These are phyloP conservation scores for Lactarius indigo DNA, from an alignment of 768 basidiomycete species.

Conservation along the genomic window DNA sequence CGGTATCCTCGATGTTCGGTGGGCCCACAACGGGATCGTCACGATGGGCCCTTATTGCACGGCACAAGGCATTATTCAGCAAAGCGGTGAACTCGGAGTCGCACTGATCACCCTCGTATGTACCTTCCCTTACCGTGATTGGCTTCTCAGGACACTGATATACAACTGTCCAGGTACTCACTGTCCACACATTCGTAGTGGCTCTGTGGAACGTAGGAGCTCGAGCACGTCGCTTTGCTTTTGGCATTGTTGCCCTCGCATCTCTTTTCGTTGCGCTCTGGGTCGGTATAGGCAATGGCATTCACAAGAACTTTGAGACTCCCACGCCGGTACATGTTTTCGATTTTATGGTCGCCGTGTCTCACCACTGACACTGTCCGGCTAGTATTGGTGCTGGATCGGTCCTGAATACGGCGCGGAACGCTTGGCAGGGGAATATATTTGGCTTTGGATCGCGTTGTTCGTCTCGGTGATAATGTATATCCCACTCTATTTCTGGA, in stretches of 20 bases:
- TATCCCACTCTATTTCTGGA: constrained; percentile 37
- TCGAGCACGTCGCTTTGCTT: constrained; percentile 30
- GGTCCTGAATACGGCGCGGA: constrained; percentile 31
- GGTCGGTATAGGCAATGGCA: constrained; percentile 34
- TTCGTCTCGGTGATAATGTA: constrained; percentile 35
- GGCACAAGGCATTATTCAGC: constrained; percentile 40
- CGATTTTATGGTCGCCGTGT: not conserved
- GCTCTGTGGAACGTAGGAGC: constrained; percentile 37
- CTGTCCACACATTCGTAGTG: constrained; percentile 39
- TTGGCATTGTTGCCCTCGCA: constrained; percentile 10
- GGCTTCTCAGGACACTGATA: constrained; percentile 23
- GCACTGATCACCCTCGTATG: constrained; percentile 42
- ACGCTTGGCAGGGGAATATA: constrained; percentile 40
- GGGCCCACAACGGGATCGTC: constrained; percentile 37
- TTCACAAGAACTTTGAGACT: constrained; percentile 28
- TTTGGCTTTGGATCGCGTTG: constrained; percentile 45
- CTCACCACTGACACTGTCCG: not conserved
- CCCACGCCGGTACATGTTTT: constrained; percentile 36
- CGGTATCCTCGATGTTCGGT: constrained; percentile 37
- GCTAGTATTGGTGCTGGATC: constrained; percentile 43
- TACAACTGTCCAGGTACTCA: constrained; percentile 30
- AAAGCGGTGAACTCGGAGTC: constrained; percentile 41
- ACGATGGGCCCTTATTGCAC: constrained; percentile 35
- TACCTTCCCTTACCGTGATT: not conserved
- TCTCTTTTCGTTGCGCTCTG: constrained; percentile 32